A percentile compares a stretch with the other conserved stretches of the same genome.
Conservation (phyloP, 768 basidiomycete species). For the Tricholoma hemisulphureum region DNA sequence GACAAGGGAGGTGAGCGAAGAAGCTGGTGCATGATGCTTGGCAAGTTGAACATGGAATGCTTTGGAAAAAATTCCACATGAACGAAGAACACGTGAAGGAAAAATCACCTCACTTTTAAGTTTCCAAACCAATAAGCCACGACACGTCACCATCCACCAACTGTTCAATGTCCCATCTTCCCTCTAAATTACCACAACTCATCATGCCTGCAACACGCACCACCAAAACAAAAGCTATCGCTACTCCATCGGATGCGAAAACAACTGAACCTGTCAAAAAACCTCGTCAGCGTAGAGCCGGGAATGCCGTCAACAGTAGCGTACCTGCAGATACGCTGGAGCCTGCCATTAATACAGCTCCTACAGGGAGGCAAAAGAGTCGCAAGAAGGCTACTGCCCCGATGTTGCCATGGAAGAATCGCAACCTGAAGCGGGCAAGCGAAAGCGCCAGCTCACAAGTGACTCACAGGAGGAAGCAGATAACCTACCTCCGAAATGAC, state of each 20-base stretch:
- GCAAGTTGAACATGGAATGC: slow-evolving; percentile 1
- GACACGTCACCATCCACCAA: not conserved
- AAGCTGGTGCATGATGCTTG: not conserved
- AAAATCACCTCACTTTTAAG: not conserved
- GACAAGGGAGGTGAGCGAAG: not conserved
- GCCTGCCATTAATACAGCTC: not conserved
- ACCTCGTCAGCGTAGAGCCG: not conserved
- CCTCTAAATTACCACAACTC: not conserved
- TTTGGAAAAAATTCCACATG: not conserved
- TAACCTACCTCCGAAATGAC: slow-evolving; percentile 1
- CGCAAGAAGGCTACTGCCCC: not conserved
- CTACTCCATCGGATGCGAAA: slow-evolving; percentile 1
- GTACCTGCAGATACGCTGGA: not conserved
- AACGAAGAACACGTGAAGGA: slow-evolving; percentile 1
- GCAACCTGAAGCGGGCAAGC: slow-evolving; percentile 1
- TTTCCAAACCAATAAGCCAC: not conserved
- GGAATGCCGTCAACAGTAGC: not conserved
- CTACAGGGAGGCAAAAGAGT: not conserved
- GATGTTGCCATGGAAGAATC: slow-evolving; percentile 3
- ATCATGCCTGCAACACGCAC: slow-evolving; percentile 1
- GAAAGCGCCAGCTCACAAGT: not conserved
- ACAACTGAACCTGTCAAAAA: slow-evolving; percentile 2
- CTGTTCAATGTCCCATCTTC: slow-evolving; percentile 1
- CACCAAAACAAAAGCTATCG: not conserved
- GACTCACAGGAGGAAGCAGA: not conserved